Evolutionary conservation across 83 land plant species (phyloP), one percentile per base, ranked within the genome.

Genomic region (Picea engelmannii): DNA sequence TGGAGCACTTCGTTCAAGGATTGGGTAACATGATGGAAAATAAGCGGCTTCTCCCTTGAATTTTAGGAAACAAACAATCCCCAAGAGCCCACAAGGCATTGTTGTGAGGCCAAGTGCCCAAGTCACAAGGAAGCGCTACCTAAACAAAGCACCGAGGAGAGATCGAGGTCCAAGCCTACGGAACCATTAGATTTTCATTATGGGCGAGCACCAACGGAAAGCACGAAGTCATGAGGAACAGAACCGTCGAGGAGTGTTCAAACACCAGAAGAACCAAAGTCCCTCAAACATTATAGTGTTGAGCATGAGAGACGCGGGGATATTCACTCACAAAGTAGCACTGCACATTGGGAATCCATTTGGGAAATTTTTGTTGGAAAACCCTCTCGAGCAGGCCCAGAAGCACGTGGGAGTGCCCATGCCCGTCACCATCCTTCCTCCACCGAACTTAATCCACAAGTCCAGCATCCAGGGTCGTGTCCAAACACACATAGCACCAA

Each of bases 301-400:
- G 76, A n/a, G 99, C 99, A 81, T 94, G 90, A 63, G 76, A 62
- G 25, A 91, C 87, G 4, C 99, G 88, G 5, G 93, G 88, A 67
- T 87, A 96, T 84, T 96, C 99, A 15, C 73, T 83, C 66, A 83
- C 80, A 62, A 86, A 87, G 86, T 93, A 96, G 74, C 88, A 94
- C 82, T 91, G 97, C 70, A 96, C 99, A 86, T 96, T 89, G 17
- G 99, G 99, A 4, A 94, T 90, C 99, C 99, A 96, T 79, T 96
- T 97, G 11, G 99, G 97, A 66, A 90, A 79, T 64, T 90, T 92
- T 83, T 82, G 82, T 71, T 84, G 60, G 86, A 92, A 96, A 27
- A 96, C 99, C 59, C 99, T 92, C 40, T 95, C 99, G 9, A 97
- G 99, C 52, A 96, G 89, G 23, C 99, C 97, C 13, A 90, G 92